Conservation (phyloP, 257 asterid genomes). For the Plantago major region DNA sequence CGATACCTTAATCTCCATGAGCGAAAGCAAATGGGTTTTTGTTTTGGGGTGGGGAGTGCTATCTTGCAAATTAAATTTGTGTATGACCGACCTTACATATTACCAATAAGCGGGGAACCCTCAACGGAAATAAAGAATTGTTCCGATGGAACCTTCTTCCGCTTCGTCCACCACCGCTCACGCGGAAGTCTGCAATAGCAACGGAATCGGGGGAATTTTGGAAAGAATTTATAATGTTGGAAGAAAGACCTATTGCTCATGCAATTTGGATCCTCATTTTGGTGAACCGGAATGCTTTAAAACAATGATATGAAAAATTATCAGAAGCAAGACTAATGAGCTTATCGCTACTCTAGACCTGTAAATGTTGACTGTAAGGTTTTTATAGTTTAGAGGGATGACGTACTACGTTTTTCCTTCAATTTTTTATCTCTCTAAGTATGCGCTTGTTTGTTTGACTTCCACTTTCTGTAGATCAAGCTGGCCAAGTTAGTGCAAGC, state of each 20-base stretch:
- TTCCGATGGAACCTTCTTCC: too few species aligned
- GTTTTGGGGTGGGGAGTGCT: not conserved
- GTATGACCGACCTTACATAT: not conserved
- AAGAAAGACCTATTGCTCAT: too few species aligned
- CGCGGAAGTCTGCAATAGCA: too few species aligned
- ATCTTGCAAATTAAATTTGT: not conserved
- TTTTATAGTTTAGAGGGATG: not conserved
- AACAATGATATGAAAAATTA: not conserved
- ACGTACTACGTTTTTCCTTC: not conserved
- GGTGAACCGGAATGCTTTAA: too few species aligned
- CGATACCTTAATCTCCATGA: too few species aligned
- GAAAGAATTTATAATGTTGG: too few species aligned
- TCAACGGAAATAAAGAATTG: too few species aligned
- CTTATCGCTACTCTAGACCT: not conserved
- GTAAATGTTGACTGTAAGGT: not conserved
- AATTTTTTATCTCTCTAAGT: constrained; percentile 7
- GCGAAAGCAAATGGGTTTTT: not conserved
- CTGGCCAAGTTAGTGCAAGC: constrained; percentile 36
- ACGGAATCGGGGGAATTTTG: too few species aligned
- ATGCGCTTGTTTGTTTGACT: constrained; percentile 7
- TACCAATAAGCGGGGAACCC: too few species aligned
- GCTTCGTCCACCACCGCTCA: too few species aligned
- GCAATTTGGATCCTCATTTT: too few species aligned
- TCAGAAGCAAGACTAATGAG: not conserved
- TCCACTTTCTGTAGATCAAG: constrained; percentile 9